Conservation (phyloP, 2,329 filamentous ascomycete genomes). For the Gnomoniopsis smithogilvyi region DNA sequence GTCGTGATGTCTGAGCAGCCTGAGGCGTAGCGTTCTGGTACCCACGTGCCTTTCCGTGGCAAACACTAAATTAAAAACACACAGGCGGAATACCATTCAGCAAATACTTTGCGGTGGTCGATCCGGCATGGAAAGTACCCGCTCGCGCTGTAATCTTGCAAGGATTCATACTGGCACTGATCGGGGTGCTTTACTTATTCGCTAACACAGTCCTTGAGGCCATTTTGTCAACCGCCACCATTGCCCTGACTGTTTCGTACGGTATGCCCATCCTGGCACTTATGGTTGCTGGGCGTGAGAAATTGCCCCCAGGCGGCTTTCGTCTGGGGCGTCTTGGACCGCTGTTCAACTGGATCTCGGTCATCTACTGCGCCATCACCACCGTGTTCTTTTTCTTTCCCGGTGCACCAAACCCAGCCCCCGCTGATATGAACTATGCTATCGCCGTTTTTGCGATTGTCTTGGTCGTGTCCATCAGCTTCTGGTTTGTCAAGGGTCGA, state of each 20-base stretch:
- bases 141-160: constrained; percentile 50
- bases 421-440: constrained; percentile 54
- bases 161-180: constrained; percentile 29
- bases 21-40: too few species aligned
- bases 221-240: constrained; percentile 53
- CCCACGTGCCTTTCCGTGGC: too few species aligned
- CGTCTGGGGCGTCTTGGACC: constrained; percentile 30
- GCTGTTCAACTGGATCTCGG: constrained; percentile 43
- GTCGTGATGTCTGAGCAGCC: too few species aligned
- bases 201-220: constrained; percentile 50
- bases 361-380: constrained; percentile 49
- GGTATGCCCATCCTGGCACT: constrained; percentile 47
- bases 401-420: constrained; percentile 37
- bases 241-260: constrained; percentile 52
- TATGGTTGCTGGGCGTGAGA: constrained; percentile 48
- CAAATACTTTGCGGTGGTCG: constrained; percentile 40
- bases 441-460: constrained; percentile 55
- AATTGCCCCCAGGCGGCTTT: constrained; percentile 38
- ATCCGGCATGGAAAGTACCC: constrained; percentile 49
- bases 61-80: too few species aligned
- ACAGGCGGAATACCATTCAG: constrained; percentile 45
- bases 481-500: constrained; percentile 48
- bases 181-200: constrained; percentile 56
- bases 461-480: constrained; percentile 45
- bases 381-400: constrained; percentile 57